A percentile compares a stretch with the other conserved stretches of the same genome.
Conservation (phyloP, 2,329 filamentous ascomycete species). For the Alternaria consortialis region DNA sequence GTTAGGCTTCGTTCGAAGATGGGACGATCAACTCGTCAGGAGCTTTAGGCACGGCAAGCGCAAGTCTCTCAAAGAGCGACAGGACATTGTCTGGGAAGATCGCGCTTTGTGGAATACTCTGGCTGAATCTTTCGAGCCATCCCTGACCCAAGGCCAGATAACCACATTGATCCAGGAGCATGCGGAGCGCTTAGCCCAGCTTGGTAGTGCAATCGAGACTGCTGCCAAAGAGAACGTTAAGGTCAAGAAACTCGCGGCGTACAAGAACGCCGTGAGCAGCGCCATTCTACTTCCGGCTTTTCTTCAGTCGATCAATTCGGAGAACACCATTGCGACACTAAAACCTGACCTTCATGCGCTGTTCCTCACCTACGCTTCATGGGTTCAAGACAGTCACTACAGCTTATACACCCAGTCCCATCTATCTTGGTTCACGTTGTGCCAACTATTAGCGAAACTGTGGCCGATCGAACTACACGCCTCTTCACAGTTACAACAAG, state of each 20-base stretch:
- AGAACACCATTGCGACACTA: conserved; percentile 35
- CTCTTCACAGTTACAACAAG: conserved; percentile 35
- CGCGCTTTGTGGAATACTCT: conserved; percentile 33
- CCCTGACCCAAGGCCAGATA: conserved; percentile 45
- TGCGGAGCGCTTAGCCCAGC: conserved; percentile 27
- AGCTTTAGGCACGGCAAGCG: conserved; percentile 26
- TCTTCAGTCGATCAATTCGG: conserved; percentile 35
- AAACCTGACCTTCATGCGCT: conserved; percentile 33
- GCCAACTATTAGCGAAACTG: conserved; percentile 36
- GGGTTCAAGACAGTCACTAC: conserved; percentile 33
- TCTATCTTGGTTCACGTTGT: conserved; percentile 41
- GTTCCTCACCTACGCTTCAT: conserved; percentile 30
- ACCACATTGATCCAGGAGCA: conserved; percentile 43
- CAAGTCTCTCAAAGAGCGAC: conserved; percentile 28
- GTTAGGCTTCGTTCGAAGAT: conserved; percentile 45
- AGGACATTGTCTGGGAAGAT: conserved; percentile 43
- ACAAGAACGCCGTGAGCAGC: conserved; percentile 38
- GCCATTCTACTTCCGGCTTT: conserved; percentile 41
- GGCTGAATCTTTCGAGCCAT: conserved; percentile 39
- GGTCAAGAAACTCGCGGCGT: conserved; percentile 31
- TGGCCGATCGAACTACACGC: conserved; percentile 45
- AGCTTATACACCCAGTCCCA: conserved; percentile 26
- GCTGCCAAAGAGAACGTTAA: conserved; percentile 24
- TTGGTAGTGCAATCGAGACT: conserved; percentile 21
- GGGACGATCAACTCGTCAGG: conserved; percentile 45